Evolutionary conservation across 2,329 filamentous ascomycete genomes (phyloP).

Genomic region (Hymenoscyphus fructigenus): DNA sequence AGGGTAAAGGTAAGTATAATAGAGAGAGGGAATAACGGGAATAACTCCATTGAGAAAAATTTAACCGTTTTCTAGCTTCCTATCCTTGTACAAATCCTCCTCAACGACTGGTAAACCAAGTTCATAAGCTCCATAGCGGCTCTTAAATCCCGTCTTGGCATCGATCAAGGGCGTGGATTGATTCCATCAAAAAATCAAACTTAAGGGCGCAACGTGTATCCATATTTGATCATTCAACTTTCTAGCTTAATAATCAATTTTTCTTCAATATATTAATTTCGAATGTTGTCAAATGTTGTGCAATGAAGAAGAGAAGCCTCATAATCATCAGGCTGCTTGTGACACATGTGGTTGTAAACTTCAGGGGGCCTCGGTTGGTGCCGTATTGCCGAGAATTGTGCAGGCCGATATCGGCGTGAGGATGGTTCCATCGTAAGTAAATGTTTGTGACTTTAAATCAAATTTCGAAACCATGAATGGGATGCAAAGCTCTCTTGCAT

Average conservation of each 20-base stretch:
- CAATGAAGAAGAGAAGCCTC: not conserved
- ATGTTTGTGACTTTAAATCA: not conserved
- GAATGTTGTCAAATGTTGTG: not conserved
- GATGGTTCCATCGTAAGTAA: not conserved
- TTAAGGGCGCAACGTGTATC: not conserved
- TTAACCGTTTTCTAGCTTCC: not conserved
- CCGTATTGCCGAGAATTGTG: not conserved
- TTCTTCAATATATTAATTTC: not conserved
- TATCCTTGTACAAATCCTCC: not conserved
- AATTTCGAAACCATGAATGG: no score
- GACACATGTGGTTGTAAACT: not conserved
- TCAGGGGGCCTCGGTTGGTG: not conserved
- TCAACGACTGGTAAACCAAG: not conserved
- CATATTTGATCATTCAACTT: not conserved
- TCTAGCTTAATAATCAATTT: not conserved
- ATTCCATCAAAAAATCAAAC: not conserved
- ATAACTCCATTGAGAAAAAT: not conserved
- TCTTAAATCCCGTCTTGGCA: not conserved
- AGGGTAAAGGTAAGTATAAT: no score
- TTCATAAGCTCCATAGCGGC: not conserved
- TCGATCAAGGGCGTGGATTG: not conserved
- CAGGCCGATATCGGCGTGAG: not conserved
- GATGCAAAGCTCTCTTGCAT: no score
- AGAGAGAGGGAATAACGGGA: not conserved
- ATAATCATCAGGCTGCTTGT: not conserved